Evolutionary conservation across 78 protist genomes (phyloP).

Genomic region (Dictyostelium discoideum): DNA sequence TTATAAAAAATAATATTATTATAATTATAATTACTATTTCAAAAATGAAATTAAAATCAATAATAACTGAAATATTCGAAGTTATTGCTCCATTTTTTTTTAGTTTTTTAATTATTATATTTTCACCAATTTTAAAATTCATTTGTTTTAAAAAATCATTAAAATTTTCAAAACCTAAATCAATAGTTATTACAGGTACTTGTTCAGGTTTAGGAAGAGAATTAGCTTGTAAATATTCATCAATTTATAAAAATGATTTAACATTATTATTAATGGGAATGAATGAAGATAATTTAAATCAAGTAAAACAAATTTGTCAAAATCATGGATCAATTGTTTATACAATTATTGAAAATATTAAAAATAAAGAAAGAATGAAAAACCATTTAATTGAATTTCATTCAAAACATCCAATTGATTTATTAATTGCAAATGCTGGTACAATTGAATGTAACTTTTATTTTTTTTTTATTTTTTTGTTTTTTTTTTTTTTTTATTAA

Average conservation of each 20-base stretch:
- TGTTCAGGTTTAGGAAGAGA: constrained; percentile 37
- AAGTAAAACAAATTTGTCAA: not conserved
- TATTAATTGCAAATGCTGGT: constrained; percentile 53
- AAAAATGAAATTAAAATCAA: too few relatives aligned
- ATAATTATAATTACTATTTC: too few relatives aligned
- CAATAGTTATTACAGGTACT: constrained; percentile 36
- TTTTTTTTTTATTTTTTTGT: not conserved
- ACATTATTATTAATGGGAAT: not conserved
- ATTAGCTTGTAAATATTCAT: constrained; percentile 3
- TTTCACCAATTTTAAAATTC: not conserved
- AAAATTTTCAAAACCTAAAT: not conserved
- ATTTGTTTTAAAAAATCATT: not conserved
- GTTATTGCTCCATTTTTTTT: too few relatives aligned
- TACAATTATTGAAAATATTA: not conserved
- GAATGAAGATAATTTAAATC: not conserved
- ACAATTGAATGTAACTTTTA: not conserved
- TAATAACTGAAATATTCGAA: too few relatives aligned
- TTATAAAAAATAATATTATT: too few relatives aligned
- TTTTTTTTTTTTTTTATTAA: too few relatives aligned
- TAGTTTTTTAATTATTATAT: not conserved
- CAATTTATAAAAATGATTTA: not conserved
- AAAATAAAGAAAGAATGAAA: not conserved
- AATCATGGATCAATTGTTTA: constrained; percentile 10
- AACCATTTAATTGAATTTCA: not conserved
- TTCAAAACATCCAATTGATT: not conserved